These are phyloP conservation scores for Nicotiana obtusifolia DNA, from an alignment of 257 asterid species.

Conservation along the genomic window DNA sequence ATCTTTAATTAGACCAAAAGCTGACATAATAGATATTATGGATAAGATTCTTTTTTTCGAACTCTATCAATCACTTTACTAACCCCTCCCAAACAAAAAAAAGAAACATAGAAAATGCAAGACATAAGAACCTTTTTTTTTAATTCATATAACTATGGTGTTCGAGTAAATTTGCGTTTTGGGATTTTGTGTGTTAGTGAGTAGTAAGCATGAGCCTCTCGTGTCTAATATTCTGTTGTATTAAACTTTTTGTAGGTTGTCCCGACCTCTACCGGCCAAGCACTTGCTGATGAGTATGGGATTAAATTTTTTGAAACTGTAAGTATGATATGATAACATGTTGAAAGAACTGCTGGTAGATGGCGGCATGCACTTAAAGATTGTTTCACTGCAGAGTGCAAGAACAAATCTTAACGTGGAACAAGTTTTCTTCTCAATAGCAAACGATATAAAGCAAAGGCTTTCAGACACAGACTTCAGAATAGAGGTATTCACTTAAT, in stretches of 20 bases:
- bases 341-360: background rate
- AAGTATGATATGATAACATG: constrained; percentile 10
- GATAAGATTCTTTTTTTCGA: too few relatives aligned
- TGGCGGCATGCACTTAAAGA: background rate
- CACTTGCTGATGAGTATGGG: constrained; percentile 45
- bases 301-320: constrained; percentile 43
- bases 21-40: too few relatives aligned
- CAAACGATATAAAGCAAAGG: constrained; percentile 42
- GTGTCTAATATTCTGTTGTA: background rate
- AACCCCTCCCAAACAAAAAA: background rate
- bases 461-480: constrained; percentile 32
- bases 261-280: constrained; percentile 41
- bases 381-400: constrained; percentile 31
- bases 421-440: constrained; percentile 42
- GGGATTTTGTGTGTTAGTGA: background rate
- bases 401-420: constrained; percentile 44
- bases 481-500: constrained; percentile 23
- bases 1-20: too few relatives aligned
- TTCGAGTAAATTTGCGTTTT: too few relatives aligned
- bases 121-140: background rate
- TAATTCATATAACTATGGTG: too few relatives aligned
- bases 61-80: background rate
- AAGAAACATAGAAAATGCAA: background rate
- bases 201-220: background rate
- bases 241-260: constrained; percentile 28